Evolutionary conservation across 2,329 filamentous ascomycete species (phyloP), one percentile per base, ranked within the genome.

Genomic region (Cercospora sp.): DNA sequence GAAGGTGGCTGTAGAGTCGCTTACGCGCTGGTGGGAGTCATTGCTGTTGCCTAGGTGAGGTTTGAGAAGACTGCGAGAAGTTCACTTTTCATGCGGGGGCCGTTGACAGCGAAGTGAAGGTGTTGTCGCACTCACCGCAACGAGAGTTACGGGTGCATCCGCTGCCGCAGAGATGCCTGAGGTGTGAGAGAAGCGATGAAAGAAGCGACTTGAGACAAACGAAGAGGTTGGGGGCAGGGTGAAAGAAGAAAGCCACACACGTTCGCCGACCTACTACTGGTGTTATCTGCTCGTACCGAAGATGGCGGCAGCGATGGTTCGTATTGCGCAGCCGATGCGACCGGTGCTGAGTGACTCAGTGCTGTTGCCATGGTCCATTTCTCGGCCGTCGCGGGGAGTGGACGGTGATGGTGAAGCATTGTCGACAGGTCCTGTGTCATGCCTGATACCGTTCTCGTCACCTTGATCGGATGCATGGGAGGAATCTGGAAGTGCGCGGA

Each of bases 11-110:
- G 62, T 53, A 65, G 62, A 59, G 32, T 28, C 34, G 51, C 51
- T 59, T 58, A 65, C 51, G 51, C 34, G 51, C 62, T 49, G 62
- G 34, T 32, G 13, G 49, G 32, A 59, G 18, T 43, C 62, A 65
- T 65, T 32, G 53, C 57, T 58, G 28, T 53, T 32, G 28, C n/a
- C 45, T 51, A 9, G 51, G 34, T 26, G 40, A 34, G 34, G 26
- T 55, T 37, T 64, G 37, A 24, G 28, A 32, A 18, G 26, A 18
- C 18, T 2, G 24, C 51, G 62, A 28, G 28, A 58, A 16, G 13
- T 26, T 58, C 13, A 18, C 32, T 18, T 49, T 59, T 30, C 24
- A 7, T 24, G 58, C 53, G 26, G 32, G 5, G 55, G 4, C 55
- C 32, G 55, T 59, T 37, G 55, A 21, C 55, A 37, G 55, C 55